Evolutionary conservation across 805 yeast species (phyloP), one percentile per base, ranked within the genome.

Genomic region (Candida anglica): DNA sequence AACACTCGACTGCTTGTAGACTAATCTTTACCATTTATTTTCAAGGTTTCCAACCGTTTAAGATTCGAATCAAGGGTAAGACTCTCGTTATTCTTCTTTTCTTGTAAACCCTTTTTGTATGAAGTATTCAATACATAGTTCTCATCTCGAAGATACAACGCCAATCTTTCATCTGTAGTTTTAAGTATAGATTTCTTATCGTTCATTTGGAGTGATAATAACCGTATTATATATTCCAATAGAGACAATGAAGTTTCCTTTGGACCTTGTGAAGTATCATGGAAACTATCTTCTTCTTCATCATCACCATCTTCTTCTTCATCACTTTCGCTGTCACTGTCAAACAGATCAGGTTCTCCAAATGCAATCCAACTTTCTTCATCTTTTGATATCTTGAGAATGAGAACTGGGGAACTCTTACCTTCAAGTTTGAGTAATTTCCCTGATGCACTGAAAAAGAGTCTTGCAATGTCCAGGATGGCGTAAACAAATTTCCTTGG

Each of bases 391-490:
- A 68, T 50, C 45, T 84, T 85, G 22, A 84, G 48, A 1, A 83
- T 79, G 33, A 84, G 58, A 0, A 84, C 91, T 0, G 93, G 87
- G 0, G 77, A 59, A 28, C 68, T 67, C 26, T 76, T 65, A 27
- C 78, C 85, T 26, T 80, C 84, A 11, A 85, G 56, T 31, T 73
- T 74, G 18, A 84, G 64, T 14, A 84, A 53, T 35, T 70, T 70
- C 0, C 89, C 91, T 4, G 86, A 79, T 2, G 83, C 84, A 39
- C 80, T 75, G 52, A 81, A 84, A 43, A 80, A 84, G 29, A 82
- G 52, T 36, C 77, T 65, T 3, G 67, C 55, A 2, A 84, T 63
- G 3, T 58, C 46, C 11, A 59, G 48, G 3, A 79, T 48, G 27
- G 69, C 62, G 30, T 71, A 46, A 2, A 37, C 36, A 11, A 64